Conservation (phyloP, 768 basidiomycete species). For the Lentinula detonsa region DNA sequence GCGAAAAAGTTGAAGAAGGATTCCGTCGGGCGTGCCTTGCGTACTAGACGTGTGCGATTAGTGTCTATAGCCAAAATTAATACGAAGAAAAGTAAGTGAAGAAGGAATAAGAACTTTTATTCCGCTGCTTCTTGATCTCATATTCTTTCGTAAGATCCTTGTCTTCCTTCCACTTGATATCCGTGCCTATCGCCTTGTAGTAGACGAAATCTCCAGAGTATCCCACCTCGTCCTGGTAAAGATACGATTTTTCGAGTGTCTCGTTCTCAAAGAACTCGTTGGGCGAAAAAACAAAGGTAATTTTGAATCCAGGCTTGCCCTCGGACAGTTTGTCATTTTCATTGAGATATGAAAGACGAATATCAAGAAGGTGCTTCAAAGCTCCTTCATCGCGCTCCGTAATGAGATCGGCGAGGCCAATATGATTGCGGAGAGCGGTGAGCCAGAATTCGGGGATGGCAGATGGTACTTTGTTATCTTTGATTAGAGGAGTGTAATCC, state of each 20-base stretch:
- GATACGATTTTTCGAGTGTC: slow-evolving; percentile 86
- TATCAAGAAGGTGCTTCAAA: slow-evolving; percentile 76
- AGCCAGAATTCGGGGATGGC: slow-evolving; percentile 97
- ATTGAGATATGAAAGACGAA: slow-evolving; percentile 70
- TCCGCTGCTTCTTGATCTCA: slow-evolving; percentile 98
- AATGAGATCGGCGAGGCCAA: slow-evolving; percentile 80
- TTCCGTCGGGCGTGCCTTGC: slow-evolving; percentile 85
- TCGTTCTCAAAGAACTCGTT: slow-evolving; percentile 90
- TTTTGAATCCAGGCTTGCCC: slow-evolving; percentile 87
- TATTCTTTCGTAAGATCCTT: slow-evolving; percentile 97
- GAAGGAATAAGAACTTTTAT: slow-evolving; percentile 71
- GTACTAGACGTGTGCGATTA: slow-evolving; percentile 74
- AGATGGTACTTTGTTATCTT: slow-evolving; percentile 31
- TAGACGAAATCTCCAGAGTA: slow-evolving; percentile 97
- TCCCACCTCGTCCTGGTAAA: slow-evolving; percentile 89
- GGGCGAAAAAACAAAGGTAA: slow-evolving; percentile 71
- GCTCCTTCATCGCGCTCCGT: slow-evolving; percentile 89
- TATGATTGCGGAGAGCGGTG: slow-evolving; percentile 90
- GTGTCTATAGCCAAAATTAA: slow-evolving; percentile 44
- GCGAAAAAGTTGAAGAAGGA: slow-evolving; percentile 99
- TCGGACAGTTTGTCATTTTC: slow-evolving; percentile 36
- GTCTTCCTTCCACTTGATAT: slow-evolving; percentile 97
- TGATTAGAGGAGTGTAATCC: slow-evolving; percentile 57
- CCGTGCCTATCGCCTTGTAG: slow-evolving; percentile 88
- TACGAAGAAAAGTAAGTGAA: background rate